Conservation (phyloP, 352 stramenopile species). For the Phytopythium helicoides region DNA sequence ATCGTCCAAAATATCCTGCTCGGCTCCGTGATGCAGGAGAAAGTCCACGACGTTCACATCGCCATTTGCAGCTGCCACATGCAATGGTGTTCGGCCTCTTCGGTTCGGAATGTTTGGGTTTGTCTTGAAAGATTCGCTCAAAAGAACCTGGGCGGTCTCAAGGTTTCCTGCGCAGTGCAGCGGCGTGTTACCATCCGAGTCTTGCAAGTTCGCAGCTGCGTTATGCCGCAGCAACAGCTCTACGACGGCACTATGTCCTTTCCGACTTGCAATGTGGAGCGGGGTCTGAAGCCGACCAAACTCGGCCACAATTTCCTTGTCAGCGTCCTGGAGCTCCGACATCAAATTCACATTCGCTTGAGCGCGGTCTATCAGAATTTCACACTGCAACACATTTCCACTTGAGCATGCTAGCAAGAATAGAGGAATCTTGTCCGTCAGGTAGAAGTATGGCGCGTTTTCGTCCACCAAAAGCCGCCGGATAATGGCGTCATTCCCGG, state of each 20-base stretch:
- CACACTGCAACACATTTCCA: constrained; percentile 65
- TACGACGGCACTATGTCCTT: constrained; percentile 59
- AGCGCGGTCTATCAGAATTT: constrained; percentile 65
- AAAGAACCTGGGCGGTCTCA: constrained; percentile 59
- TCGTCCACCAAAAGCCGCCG: constrained; percentile 70
- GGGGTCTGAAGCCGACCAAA: constrained; percentile 74
- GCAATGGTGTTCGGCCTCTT: constrained; percentile 66
- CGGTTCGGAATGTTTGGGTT: constrained; percentile 83
- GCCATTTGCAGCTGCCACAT: constrained; percentile 64
- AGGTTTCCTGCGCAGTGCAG: constrained; percentile 69
- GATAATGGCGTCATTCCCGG: constrained; percentile 73
- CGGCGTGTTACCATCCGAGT: constrained; percentile 79
- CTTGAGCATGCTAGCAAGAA: constrained; percentile 74
- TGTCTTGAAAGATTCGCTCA: constrained; percentile 56
- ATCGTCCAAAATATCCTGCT: constrained; percentile 77
- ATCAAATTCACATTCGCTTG: constrained; percentile 74
- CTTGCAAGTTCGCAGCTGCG: constrained; percentile 70
- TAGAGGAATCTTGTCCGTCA: constrained; percentile 76
- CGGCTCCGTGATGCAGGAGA: constrained; percentile 61
- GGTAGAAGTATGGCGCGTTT: constrained; percentile 61
- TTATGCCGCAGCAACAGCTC: constrained; percentile 63
- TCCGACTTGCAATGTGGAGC: constrained; percentile 74
- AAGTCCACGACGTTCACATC: constrained; percentile 79
- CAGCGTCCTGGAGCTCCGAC: constrained; percentile 67
- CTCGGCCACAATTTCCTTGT: constrained; percentile 72